phyloP scores from a whole-genome alignment of 225 moss, liverwort and hornwort species.

The Marchantia paleacea region DNA sequence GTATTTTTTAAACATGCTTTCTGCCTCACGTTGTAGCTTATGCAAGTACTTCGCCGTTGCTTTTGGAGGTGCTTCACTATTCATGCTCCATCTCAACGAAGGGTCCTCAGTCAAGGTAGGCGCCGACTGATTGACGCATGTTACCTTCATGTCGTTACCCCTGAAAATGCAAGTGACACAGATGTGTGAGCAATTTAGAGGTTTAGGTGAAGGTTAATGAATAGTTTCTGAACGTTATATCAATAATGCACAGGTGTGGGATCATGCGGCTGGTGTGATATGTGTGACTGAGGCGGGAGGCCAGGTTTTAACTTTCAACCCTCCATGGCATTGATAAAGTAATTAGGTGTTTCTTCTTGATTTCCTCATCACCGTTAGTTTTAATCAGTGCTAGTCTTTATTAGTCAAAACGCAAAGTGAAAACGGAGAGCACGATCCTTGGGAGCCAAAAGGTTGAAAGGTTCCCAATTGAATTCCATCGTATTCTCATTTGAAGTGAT shows the following conservation, averaged over 20 bases:
- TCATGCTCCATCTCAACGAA: slow-evolving; percentile 40
- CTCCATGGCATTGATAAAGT: neutral
- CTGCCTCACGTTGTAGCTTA: slow-evolving; percentile 35
- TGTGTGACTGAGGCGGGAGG: slow-evolving; percentile 78
- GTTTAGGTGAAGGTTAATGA: neutral
- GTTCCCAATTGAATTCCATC: no score
- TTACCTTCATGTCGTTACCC: neutral
- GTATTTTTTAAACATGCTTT: no score
- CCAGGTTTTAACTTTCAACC: slow-evolving; percentile 31
- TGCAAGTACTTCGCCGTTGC: slow-evolving; percentile 78
- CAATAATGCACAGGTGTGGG: slow-evolving; percentile 54
- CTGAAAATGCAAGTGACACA: neutral
- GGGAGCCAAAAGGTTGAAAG: no score
- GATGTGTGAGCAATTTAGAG: neutral
- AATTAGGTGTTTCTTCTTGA: no score
- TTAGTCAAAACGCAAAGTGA: no score
- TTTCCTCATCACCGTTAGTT: no score
- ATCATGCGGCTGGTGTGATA: slow-evolving; percentile 64
- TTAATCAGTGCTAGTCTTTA: no score
- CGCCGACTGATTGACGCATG: neutral
- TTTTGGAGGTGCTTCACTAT: slow-evolving; percentile 65
- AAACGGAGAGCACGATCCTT: no score
- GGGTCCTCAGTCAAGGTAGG: slow-evolving; percentile 46
- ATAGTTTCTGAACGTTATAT: neutral
- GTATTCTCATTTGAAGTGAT: no score